A percentile compares a stretch with the other conserved stretches of the same genome.
Evolutionary conservation across 176 grass and related monocot species (phyloP).

Genomic region (Phoenix roebelenii): DNA sequence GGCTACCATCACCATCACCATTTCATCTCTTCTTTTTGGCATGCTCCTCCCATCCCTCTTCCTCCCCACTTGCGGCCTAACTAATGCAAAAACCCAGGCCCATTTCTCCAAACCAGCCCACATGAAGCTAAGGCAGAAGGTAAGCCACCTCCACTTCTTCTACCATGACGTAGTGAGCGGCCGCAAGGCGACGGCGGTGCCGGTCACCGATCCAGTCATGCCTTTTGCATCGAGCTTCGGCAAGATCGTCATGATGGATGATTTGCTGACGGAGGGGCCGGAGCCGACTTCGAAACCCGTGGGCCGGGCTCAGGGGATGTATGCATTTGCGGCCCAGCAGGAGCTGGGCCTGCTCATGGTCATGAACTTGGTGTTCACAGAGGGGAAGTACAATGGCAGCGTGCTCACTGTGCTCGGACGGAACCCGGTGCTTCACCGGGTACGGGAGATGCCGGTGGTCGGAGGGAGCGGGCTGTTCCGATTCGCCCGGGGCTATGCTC

Average conservation of each 20-base stretch:
- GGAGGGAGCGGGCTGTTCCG: conserved; percentile 55
- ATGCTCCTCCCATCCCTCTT: neutral
- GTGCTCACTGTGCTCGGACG: conserved; percentile 37
- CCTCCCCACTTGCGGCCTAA: too few relatives aligned
- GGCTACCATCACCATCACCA: too few relatives aligned
- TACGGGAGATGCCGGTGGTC: conserved; percentile 66
- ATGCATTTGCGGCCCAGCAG: conserved; percentile 28
- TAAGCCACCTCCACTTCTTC: conserved; percentile 44
- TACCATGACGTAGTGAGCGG: conserved; percentile 46
- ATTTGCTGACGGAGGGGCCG: conserved; percentile 35
- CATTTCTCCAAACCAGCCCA: too few relatives aligned
- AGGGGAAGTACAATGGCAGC: conserved; percentile 60
- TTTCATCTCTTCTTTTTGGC: conserved; percentile 9
- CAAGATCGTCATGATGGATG: conserved; percentile 51
- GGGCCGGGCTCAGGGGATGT: conserved; percentile 69
- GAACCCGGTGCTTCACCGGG: conserved; percentile 29
- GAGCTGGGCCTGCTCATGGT: conserved; percentile 36
- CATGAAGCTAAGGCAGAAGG: neutral
- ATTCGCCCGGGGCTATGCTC: conserved; percentile 37
- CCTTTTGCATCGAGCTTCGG: conserved; percentile 39
- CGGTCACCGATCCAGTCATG: conserved; percentile 29
- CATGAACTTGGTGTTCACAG: conserved; percentile 69
- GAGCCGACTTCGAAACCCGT: conserved; percentile 19
- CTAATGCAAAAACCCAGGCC: too few relatives aligned
- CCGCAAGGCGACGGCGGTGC: conserved; percentile 31